Conservation (phyloP, 1,284 basidiomycete genomes). For the Rhodotorula sp. region DNA sequence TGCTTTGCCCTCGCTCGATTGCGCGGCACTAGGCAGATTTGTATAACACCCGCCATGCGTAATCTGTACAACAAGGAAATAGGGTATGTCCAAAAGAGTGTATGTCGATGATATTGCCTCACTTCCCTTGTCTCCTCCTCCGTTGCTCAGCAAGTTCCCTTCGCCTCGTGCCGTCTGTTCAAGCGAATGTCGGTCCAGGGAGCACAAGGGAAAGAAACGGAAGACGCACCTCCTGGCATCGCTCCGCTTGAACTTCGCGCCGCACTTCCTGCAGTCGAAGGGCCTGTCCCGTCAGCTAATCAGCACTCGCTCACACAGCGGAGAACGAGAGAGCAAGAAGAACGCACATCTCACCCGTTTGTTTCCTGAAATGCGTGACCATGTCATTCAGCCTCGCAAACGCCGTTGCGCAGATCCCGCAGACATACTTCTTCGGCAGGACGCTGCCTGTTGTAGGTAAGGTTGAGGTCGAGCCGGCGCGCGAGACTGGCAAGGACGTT, state of each 20-base stretch:
- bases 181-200: background rate
- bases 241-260: conserved; percentile 5
- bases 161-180: background rate
- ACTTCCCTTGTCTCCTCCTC: too few relatives aligned
- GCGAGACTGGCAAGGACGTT: background rate
- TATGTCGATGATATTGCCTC: too few relatives aligned
- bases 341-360: conserved; percentile 21
- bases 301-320: background rate
- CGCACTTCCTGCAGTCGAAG: conserved; percentile 11
- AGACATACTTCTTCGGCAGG: background rate
- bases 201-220: background rate
- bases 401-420: background rate
- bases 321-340: background rate
- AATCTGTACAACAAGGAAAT: too few relatives aligned
- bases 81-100: too few relatives aligned
- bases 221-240: conserved; percentile 5
- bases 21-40: too few relatives aligned
- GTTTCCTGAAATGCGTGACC: conserved; percentile 3
- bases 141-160: background rate
- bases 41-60: too few relatives aligned
- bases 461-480: background rate
- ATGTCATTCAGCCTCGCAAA: conserved; percentile 24
- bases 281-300: background rate
- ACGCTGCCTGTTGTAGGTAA: background rate
- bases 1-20: too few relatives aligned